Conservation (phyloP, 2,329 filamentous ascomycete genomes). For the Penicillium janthinellum region DNA sequence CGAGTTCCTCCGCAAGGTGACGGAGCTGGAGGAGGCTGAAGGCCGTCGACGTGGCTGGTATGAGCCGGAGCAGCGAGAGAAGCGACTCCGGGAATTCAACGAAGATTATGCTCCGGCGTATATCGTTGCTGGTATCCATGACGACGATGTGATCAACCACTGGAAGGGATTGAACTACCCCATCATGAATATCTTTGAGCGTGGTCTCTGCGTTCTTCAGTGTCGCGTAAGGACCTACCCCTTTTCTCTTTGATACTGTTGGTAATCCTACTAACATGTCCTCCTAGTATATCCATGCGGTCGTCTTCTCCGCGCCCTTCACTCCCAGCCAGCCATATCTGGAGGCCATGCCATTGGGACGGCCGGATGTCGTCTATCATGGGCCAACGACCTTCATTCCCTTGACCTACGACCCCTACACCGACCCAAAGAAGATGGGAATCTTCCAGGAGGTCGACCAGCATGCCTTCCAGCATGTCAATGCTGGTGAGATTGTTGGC, state of each 20-base stretch:
- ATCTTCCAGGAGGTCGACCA: conserved; percentile 78
- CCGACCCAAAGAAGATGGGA: conserved; percentile 74
- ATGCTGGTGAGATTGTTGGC: conserved; percentile 87
- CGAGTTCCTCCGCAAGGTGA: conserved; percentile 82
- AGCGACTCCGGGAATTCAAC: conserved; percentile 64
- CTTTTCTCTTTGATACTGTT: background rate
- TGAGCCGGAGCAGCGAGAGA: conserved; percentile 61
- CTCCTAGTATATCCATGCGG: conserved; percentile 76
- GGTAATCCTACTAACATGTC: background rate
- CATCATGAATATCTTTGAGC: conserved; percentile 99
- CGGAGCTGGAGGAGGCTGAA: conserved; percentile 69
- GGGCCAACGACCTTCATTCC: conserved; percentile 92
- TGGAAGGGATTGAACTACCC: conserved; percentile 99
- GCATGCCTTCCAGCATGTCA: conserved; percentile 83
- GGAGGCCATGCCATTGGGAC: conserved; percentile 69
- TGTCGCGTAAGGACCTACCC: conserved; percentile 67
- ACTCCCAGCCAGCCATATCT: conserved; percentile 80
- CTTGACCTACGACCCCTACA: conserved; percentile 76
- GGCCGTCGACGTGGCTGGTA: conserved; percentile 75
- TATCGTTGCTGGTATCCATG: conserved; percentile 90
- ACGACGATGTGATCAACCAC: conserved; percentile 91
- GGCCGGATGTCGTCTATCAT: conserved; percentile 84
- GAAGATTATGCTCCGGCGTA: conserved; percentile 80
- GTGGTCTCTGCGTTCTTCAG: conserved; percentile 90
- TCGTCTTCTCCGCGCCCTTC: conserved; percentile 89